Evolutionary conservation across 2,329 filamentous ascomycete species (phyloP).

Genomic region (Microdochium bolleyi): DNA sequence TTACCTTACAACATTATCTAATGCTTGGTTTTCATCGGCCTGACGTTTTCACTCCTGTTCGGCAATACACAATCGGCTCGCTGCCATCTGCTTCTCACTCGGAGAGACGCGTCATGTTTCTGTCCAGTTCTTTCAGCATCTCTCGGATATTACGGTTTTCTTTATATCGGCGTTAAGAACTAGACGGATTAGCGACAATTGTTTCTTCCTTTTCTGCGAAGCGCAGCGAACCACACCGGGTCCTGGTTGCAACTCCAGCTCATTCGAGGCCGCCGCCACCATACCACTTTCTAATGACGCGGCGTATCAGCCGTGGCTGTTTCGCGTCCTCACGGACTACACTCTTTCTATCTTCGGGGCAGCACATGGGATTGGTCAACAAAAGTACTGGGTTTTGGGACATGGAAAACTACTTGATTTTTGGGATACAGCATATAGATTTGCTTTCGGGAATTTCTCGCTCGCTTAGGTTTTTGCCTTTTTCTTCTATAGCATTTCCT

Average conservation of each 20-base stretch:
- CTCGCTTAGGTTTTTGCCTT: slow-evolving; percentile 9
- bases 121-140: background rate
- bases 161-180: background rate
- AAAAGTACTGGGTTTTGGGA: slow-evolving; percentile 11
- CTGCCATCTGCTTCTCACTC: slow-evolving; percentile 6
- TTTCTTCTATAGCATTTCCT: slow-evolving; percentile 14
- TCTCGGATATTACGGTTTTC: background rate
- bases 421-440: slow-evolving; percentile 21
- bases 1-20: slow-evolving; percentile 17
- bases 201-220: background rate
- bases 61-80: slow-evolving; percentile 10
- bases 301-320: background rate
- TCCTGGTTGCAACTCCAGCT: no score
- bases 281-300: background rate
- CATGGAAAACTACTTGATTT: background rate
- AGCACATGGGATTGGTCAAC: slow-evolving; percentile 14
- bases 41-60: background rate
- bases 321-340: background rate
- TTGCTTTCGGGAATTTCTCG: slow-evolving; percentile 2
- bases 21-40: background rate
- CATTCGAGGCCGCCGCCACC: background rate
- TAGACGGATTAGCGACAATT: slow-evolving; percentile 1
- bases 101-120: background rate
- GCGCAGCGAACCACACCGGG: background rate
- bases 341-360: background rate